Base-by-base conservation (phyloP, 306 rosid genomes). In the Acacia crassicarpa region DNA sequence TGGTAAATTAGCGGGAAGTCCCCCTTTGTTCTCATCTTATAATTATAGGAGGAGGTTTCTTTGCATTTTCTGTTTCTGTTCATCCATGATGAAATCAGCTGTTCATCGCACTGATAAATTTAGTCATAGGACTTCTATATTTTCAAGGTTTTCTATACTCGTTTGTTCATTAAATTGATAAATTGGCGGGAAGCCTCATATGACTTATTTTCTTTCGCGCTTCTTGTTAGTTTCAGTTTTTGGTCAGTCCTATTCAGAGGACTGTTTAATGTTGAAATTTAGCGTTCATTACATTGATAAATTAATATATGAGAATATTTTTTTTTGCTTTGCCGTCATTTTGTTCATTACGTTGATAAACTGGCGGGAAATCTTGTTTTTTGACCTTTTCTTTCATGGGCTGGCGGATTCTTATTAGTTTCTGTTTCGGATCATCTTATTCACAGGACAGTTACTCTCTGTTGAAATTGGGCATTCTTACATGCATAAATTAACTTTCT, bases 11-110 rank as follows among this genome's bases (percentile, higher is more conserved):
- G 74, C 73, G 74, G 74, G 74, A 68, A 11, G 15, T 4, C 17
- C 19, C 16, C 41, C 16, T 65, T 65, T 33, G 5, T 12, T 62
- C 30, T n/a, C 30, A 0, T 13, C 19, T 14, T 71, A 56, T 9
- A 81, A 22, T 72, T 25, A 67, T 82, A 61, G 53, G 46, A 45
- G 74, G 78, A 53, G 63, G 81, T 78, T 82, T 76, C 32, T 35
- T n/a, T 62, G 17, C 66, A 58, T 22, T 78, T 76, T 66, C 45
- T 40, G 75, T 69, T 72, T 66, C 68, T 22, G 66, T 61, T 69
- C 30, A 13, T 20, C 22, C 23, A n/a, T 41, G 74, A 43, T n/a
- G 54, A 69, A 41, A 43, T 22, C 6, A 13, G 19, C 20, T n/a
- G 11, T 15, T 63, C 41, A 2, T 30, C 32, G 20, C n/a, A 2